Percentiles rank a stretch among this genome's conserved stretches.
phyloP scores from a whole-genome alignment of 1,284 basidiomycete species.

The Meira nashicola region DNA sequence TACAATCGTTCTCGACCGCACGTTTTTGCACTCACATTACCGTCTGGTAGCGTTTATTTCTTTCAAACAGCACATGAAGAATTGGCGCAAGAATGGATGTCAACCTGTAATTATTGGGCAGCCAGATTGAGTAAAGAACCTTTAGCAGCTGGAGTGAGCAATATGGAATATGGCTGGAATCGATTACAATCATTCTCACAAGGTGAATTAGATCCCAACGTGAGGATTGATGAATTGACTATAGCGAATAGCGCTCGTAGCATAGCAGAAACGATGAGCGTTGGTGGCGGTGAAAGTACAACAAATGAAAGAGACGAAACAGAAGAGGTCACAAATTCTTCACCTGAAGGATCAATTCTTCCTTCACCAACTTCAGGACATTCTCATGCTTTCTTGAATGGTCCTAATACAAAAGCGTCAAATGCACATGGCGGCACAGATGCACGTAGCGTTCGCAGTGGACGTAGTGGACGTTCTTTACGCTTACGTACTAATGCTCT shows the following conservation, averaged over 20 bases:
- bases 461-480: conserved; percentile 14
- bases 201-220: conserved; percentile 54
- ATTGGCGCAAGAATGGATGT: conserved; percentile 94
- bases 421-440: neutral
- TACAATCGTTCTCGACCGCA: conserved; percentile 83
- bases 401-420: too few species aligned
- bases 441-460: conserved; percentile 19
- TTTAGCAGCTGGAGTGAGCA: conserved; percentile 86
- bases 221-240: neutral
- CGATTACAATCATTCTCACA: conserved; percentile 56
- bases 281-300: neutral
- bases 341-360: too few species aligned
- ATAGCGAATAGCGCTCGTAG: conserved; percentile 11
- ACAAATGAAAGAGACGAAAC: neutral
- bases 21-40: conserved; percentile 88
- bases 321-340: too few species aligned
- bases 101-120: conserved; percentile 98
- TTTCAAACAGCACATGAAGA: conserved; percentile 98
- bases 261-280: neutral
- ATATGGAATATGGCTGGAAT: conserved; percentile 99
- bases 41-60: conserved; percentile 83
- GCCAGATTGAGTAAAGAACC: conserved; percentile 89
- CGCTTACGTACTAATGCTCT: neutral
- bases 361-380: neutral
- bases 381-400: neutral